Evolutionary conservation across 805 yeast species (phyloP).

Genomic region (Metschnikowia arizonensis): DNA sequence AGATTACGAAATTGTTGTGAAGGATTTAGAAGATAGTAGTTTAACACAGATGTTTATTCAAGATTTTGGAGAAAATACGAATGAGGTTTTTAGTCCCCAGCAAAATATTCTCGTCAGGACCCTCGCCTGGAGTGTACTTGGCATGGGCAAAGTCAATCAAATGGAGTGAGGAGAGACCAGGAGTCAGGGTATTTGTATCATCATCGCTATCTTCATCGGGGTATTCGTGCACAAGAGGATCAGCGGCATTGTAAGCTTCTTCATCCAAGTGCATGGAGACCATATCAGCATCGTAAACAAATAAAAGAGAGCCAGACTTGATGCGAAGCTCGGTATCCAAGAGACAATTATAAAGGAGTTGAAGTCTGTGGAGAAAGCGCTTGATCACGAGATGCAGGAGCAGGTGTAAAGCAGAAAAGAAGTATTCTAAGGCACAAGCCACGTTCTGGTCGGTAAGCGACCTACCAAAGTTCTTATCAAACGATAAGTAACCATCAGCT

Average conservation of each 20-base stretch:
- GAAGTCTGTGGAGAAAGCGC: slow-evolving; percentile 56
- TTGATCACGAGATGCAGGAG: slow-evolving; percentile 31
- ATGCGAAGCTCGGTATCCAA: slow-evolving; percentile 59
- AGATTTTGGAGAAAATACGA: slow-evolving; percentile 30
- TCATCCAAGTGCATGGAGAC: slow-evolving; percentile 14
- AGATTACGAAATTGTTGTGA: slow-evolving; percentile 77
- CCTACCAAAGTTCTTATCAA: slow-evolving; percentile 73
- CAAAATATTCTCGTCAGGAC: slow-evolving; percentile 68
- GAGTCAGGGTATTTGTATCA: slow-evolving; percentile 5
- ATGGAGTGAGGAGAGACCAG: slow-evolving; percentile 39
- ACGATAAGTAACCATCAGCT: slow-evolving; percentile 39
- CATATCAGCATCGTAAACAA: slow-evolving; percentile 79
- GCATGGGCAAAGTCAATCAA: slow-evolving; percentile 94
- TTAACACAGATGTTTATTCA: neutral
- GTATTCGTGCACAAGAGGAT: slow-evolving; percentile 24
- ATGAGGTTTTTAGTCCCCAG: slow-evolving; percentile 67
- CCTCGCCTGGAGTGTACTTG: slow-evolving; percentile 52
- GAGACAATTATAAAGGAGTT: slow-evolving; percentile 61
- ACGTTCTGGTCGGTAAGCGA: slow-evolving; percentile 43
- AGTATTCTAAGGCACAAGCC: slow-evolving; percentile 41
- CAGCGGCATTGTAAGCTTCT: slow-evolving; percentile 16
- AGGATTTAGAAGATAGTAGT: too few relatives aligned
- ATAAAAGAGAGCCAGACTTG: slow-evolving; percentile 67
- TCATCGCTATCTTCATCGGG: slow-evolving; percentile 24
- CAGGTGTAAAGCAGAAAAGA: slow-evolving; percentile 35